A percentile compares a stretch with the other conserved stretches of the same genome.
Evolutionary conservation across 2,329 filamentous ascomycete species (phyloP).

Genomic region (Colletotrichum orchidophilum): DNA sequence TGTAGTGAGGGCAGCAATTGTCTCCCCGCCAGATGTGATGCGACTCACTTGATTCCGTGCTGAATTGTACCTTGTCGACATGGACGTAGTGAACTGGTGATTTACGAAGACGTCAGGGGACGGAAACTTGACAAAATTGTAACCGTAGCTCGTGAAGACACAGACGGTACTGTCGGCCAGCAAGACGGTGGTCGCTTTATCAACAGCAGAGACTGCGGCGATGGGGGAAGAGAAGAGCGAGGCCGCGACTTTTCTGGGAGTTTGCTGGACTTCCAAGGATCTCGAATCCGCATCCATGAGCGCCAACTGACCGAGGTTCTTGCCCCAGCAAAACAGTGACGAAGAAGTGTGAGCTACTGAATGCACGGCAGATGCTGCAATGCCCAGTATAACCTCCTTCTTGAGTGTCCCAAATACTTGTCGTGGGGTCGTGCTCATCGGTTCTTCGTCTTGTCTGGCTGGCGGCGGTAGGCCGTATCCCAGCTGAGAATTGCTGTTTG

Average conservation of each 20-base stretch:
- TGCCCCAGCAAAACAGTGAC: constrained; percentile 92
- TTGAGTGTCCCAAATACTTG: constrained; percentile 94
- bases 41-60: constrained; percentile 75
- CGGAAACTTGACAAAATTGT: constrained; percentile 88
- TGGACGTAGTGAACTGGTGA: constrained; percentile 72
- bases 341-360: constrained; percentile 87
- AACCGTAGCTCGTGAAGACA: constrained; percentile 95
- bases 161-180: constrained; percentile 89
- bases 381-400: constrained; percentile 81
- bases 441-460: constrained; percentile 78
- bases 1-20: constrained; percentile 86
- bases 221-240: constrained; percentile 82
- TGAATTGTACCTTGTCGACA: constrained; percentile 72
- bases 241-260: constrained; percentile 87
- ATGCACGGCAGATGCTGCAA: constrained; percentile 90
- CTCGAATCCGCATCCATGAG: constrained; percentile 95
- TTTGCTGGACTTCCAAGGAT: constrained; percentile 83
- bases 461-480: constrained; percentile 81
- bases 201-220: constrained; percentile 84
- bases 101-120: constrained; percentile 76
- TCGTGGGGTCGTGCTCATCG: constrained; percentile 81
- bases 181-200: constrained; percentile 86
- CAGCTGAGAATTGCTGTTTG: constrained; percentile 85
- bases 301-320: constrained; percentile 92
- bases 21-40: constrained; percentile 87